These are phyloP conservation scores for Alopecurus myosuroides DNA, from an alignment of 176 grass and related monocot species.

Conservation along the genomic window DNA sequence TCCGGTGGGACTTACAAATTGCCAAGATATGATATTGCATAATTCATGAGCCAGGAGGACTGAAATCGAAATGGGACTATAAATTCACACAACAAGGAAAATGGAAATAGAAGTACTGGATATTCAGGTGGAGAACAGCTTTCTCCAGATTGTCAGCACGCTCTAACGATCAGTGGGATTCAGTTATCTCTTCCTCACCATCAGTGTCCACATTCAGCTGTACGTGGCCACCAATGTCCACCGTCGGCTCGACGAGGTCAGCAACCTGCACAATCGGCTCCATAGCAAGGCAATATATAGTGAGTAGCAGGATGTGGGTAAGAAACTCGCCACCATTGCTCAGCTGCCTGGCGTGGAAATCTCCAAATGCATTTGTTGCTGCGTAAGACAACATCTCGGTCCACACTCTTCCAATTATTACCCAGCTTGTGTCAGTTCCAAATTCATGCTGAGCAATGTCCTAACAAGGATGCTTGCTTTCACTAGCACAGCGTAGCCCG, in stretches of 20 bases:
- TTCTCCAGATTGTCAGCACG: background rate
- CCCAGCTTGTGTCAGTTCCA: background rate
- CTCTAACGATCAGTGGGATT: too few relatives aligned
- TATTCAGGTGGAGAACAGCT: background rate
- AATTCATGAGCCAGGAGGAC: too few relatives aligned
- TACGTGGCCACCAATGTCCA: background rate
- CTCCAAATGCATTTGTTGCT: background rate
- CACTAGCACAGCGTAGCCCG: background rate
- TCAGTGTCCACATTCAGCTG: background rate
- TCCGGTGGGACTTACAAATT: background rate
- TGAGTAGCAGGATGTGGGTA: background rate
- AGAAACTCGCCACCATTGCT: background rate
- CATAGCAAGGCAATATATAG: background rate
- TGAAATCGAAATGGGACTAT: too few relatives aligned
- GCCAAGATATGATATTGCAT: background rate
- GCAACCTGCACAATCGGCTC: too few relatives aligned
- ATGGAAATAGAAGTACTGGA: too few relatives aligned
- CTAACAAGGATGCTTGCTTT: background rate
- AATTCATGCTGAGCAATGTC: background rate
- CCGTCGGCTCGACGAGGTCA: too few relatives aligned
- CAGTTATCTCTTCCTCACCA: background rate
- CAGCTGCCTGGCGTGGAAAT: background rate
- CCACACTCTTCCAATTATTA: background rate
- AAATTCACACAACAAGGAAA: too few relatives aligned
- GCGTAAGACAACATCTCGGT: background rate